Conservation (phyloP, 2,329 filamentous ascomycete species). For the Ophiostoma fasciatum region DNA sequence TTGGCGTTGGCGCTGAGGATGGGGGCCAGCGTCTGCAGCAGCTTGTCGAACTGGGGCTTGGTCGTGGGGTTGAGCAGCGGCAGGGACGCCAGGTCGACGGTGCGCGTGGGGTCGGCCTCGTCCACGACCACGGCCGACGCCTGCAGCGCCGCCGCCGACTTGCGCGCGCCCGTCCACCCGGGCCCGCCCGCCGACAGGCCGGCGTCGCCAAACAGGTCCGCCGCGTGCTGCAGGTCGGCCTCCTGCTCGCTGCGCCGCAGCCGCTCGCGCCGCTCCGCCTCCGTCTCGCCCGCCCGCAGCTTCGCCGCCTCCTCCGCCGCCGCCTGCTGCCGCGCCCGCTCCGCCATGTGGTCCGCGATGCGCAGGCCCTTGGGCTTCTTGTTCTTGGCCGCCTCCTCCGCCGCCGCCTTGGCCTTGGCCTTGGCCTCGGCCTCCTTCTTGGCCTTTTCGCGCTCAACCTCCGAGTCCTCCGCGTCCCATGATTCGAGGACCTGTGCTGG, state of each 20-base stretch:
- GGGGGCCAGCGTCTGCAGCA: slow-evolving; percentile 67
- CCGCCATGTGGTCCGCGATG: slow-evolving; percentile 61
- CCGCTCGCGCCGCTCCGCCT: slow-evolving; percentile 57
- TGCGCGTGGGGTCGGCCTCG: slow-evolving; percentile 56
- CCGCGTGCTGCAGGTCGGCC: slow-evolving; percentile 72
- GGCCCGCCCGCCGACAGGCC: slow-evolving; percentile 49
- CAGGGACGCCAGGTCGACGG: slow-evolving; percentile 66
- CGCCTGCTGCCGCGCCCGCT: slow-evolving; percentile 36
- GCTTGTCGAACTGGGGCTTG: slow-evolving; percentile 69
- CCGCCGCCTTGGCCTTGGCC: slow-evolving; percentile 77
- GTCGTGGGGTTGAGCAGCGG: slow-evolving; percentile 80
- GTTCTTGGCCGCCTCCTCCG: slow-evolving; percentile 70
- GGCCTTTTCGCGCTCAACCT: slow-evolving; percentile 89
- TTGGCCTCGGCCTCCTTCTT: slow-evolving; percentile 76
- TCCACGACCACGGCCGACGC: slow-evolving; percentile 55
- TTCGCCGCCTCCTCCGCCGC: slow-evolving; percentile 41
- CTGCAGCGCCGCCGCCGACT: slow-evolving; percentile 40
- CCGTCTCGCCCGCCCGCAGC: slow-evolving; percentile 59
- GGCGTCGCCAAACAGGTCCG: slow-evolving; percentile 77
- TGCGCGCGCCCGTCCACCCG: slow-evolving; percentile 58
- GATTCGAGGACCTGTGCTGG: slow-evolving; percentile 69
- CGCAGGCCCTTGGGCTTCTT: slow-evolving; percentile 85
- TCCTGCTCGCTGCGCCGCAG: slow-evolving; percentile 72
- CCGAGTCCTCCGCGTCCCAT: slow-evolving; percentile 96
- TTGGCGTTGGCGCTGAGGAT: slow-evolving; percentile 61